These are phyloP conservation scores for Pseudotulostoma volvatum DNA, from an alignment of 495 filamentous ascomycete genomes.

Conservation along the genomic window DNA sequence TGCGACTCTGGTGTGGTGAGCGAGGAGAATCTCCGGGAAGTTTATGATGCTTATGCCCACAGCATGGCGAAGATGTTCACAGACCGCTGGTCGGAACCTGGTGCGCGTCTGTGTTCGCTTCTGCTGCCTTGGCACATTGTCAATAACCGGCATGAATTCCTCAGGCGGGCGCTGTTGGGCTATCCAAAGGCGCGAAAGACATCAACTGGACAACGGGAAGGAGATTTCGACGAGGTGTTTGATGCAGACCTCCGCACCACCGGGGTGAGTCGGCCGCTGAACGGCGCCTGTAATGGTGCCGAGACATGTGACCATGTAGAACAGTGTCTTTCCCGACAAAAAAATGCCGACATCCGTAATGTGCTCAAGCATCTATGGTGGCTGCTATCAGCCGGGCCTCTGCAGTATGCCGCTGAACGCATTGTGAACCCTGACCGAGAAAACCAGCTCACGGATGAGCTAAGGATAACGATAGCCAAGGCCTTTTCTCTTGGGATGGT, in stretches of 20 bases:
- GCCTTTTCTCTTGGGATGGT: constrained; percentile 12
- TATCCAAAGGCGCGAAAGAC: constrained; percentile 12
- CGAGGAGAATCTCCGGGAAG: constrained; percentile 13
- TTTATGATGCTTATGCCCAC: constrained; percentile 17
- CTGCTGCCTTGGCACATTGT: constrained; percentile 17
- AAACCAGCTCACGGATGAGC: constrained; percentile 9
- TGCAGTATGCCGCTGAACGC: constrained; percentile 14
- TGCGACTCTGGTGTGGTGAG: constrained; percentile 15
- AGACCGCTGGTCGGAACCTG: constrained; percentile 14
- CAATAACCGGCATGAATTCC: constrained; percentile 16
- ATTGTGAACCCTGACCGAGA: constrained; percentile 9
- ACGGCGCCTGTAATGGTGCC: constrained; percentile 14
- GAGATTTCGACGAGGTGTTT: constrained; percentile 18
- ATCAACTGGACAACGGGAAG: constrained; percentile 10
- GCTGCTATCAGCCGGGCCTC: constrained; percentile 8
- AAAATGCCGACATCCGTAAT: constrained; percentile 4
- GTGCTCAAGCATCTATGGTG: constrained; percentile 12
- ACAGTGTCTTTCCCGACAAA: constrained; percentile 5
- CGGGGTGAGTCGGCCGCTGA: constrained; percentile 15
- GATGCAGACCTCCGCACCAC: constrained; percentile 15
- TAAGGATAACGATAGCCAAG: constrained; percentile 10
- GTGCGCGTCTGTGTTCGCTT: constrained; percentile 12
- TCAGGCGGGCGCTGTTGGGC: constrained; percentile 14
- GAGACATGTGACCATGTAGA: constrained; percentile 15
- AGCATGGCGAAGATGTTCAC: constrained; percentile 12